Base-by-base conservation (phyloP, 768 basidiomycete genomes). In the Rubroboletus satanas region DNA sequence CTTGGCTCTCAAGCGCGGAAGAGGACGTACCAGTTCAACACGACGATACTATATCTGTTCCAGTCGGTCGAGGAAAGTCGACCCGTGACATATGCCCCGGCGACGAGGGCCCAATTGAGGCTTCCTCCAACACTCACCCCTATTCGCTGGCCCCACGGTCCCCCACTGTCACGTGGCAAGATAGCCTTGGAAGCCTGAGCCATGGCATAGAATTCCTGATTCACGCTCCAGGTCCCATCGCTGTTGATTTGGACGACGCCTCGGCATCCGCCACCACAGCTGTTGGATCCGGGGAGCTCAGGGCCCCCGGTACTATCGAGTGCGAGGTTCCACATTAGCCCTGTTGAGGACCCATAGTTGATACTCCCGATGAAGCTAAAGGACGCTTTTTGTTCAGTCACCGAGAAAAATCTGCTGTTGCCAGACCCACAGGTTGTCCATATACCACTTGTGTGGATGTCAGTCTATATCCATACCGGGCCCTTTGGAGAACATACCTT, bases 141-240 rank as follows among this genome's bases (percentile, higher is more conserved):
- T 42, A 90, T 83, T 14, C 88, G 79, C 61, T 85, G 75, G 17
- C 83, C 88, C 63, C 76, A 88, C 1, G 86, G 84, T 1, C 88
- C 88, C 2, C 81, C 83, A 1, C 62, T 61, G 48, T 91, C 88
- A 45, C 82, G 81, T 0, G 88, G 88, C 21, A 87, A 74, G 50
- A 85, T 78, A 3, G 87, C 88, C 66, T 87, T 87, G 23, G 85
- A 86, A 3, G 83, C 83, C 49, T 90, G 87, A 1, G 84, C 86
- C 82, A 90, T 85, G 0, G 83, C 70, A 54, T 87, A 89, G 70
- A 85, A 90, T 70, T 90, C 88, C 67, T 90, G 84, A 66, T 91
- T 90, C 23, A 83, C 73, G 26, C 73, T 78, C 69, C 82, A 88
- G 55, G 74, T 78, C 9, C 83, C 84, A 49, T 81, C 80, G 60